Evolutionary conservation across 306 rosid genomes (phyloP), one percentile per base, ranked within the genome.

Genomic region (Glycyrrhiza uralensis): DNA sequence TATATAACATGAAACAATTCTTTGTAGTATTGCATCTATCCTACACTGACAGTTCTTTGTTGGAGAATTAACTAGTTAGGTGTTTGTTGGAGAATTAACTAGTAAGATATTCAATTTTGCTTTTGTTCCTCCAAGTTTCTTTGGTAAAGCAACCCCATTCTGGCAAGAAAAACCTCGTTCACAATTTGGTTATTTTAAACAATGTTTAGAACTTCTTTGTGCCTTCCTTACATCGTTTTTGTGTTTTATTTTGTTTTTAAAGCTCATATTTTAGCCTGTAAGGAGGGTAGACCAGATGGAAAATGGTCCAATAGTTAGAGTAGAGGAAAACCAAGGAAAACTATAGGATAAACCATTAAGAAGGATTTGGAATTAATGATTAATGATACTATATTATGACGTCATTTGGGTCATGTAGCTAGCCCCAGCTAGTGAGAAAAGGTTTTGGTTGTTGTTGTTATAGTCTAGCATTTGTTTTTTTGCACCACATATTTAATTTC

Each of bases 1-100:
- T 89, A 89, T 41, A 14, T 59, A 8, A 24, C 26, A 55, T 55
- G 23, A 29, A 28, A 20, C 42, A 56, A 33, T 56, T 54, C 17
- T 67, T 39, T 67, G 7, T 35, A 11, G 33, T 61, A 19, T 39
- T 63, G 24, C 35, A 32, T 50, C 58, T 41, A 19, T 45, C 19
- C 10, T 44, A 39, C 17, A 38, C 60, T 35, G 24, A n/a, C 13
- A 44, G 28, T 52, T 45, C 42, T 51, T 41, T 66, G 64, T 59
- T 72, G 12, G 59, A 64, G 22, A 60, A 50, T 26, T 29, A 9
- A 28, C 14, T 61, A 20, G 60, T 42, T 52, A 33, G 5, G 17
- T 41, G 18, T 17, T 29, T 41, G 64, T 59, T 72, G 12, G 59
- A 64, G 22, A 60, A 50, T 26, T 29, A 9, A 28, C 14, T 61